Evolutionary conservation across 169 alveolate species (phyloP).

Genomic region (Toxoplasma gondii): DNA sequence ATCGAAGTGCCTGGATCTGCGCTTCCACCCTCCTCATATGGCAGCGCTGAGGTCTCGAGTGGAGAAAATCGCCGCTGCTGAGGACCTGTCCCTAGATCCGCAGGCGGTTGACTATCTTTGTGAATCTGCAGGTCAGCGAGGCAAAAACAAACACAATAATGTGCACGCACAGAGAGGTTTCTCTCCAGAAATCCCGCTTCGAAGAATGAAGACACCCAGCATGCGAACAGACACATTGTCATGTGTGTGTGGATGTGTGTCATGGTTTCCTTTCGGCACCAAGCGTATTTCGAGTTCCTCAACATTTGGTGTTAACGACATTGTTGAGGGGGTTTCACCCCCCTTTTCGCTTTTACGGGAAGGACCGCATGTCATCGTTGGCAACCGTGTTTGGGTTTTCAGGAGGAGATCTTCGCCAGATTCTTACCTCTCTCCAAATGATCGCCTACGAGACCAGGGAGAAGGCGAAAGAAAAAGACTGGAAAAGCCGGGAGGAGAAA

Average conservation of each 20-base stretch:
- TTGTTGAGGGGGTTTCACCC: too few species aligned
- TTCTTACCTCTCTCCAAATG: conserved; percentile 9
- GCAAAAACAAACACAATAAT: too few species aligned
- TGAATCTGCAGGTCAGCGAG: neutral
- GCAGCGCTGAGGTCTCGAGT: conserved; percentile 17
- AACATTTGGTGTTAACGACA: too few species aligned
- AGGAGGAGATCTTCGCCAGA: conserved; percentile 52
- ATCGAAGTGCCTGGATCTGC: conserved; percentile 21
- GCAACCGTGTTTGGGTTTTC: neutral
- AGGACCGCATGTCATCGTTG: too few species aligned
- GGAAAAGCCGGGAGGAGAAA: neutral
- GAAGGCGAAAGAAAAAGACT: neutral
- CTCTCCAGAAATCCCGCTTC: too few species aligned
- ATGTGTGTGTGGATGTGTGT: too few species aligned
- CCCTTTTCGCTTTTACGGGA: too few species aligned
- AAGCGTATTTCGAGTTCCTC: too few species aligned
- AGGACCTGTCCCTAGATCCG: neutral
- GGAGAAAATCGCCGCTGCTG: conserved; percentile 19
- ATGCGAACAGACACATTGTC: too few species aligned
- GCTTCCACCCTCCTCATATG: conserved; percentile 10
- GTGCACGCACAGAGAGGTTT: too few species aligned
- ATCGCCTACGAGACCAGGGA: neutral
- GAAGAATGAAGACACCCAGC: too few species aligned
- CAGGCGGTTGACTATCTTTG: neutral
- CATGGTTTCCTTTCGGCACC: too few species aligned